Base-by-base conservation (phyloP, 2,329 filamentous ascomycete genomes). In the Cadophora sp. region DNA sequence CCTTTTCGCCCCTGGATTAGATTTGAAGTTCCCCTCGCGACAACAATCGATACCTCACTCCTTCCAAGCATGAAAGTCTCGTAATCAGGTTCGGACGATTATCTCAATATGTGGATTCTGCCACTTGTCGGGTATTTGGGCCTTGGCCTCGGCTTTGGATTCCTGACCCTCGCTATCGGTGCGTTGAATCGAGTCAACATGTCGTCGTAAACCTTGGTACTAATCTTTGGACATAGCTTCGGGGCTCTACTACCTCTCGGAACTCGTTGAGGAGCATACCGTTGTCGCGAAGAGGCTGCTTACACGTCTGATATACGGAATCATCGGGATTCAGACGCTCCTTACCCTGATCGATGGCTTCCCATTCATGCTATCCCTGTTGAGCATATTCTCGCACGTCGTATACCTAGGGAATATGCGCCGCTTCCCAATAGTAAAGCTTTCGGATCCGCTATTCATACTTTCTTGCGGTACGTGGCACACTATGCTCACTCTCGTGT, bases 221-320 rank as follows among this genome's bases (percentile, higher is more conserved):
- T 43, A 50, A 64, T 53, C 31, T 68, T 34, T 62, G 9, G 43
- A n/a, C 69, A 59, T 76, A 93, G 96, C 96, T 48, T 97, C 94
- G n/a, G 96, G 96, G 46, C 89, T 99, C 29, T 99, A 99, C 83
- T 99, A 99, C 80, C 91, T 99, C 64, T 97, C 95, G 27, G 96
- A 99, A 80, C 89, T 98, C 16, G 96, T 99, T 69, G 96, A 99
- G 82, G 96, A 99, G 80, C 95, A 99, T 79, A 97, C 95, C 4
- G 95, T 98, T 12, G 81, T 97, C 71, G 92, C 94, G 14, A 97
- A 97, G 79, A 92, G 91, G 67, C 83, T 97, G n/a, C 85, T 99
- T 63, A 91, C 87, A 40, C 90, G 89, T 51, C 84, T 98, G 66
- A 97, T 98, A 76, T 97, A 97, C 82, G 83, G 82, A 70, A 89